Evolutionary conservation across 1,284 basidiomycete genomes (phyloP).

Genomic region (Heliocybe sulcata): DNA sequence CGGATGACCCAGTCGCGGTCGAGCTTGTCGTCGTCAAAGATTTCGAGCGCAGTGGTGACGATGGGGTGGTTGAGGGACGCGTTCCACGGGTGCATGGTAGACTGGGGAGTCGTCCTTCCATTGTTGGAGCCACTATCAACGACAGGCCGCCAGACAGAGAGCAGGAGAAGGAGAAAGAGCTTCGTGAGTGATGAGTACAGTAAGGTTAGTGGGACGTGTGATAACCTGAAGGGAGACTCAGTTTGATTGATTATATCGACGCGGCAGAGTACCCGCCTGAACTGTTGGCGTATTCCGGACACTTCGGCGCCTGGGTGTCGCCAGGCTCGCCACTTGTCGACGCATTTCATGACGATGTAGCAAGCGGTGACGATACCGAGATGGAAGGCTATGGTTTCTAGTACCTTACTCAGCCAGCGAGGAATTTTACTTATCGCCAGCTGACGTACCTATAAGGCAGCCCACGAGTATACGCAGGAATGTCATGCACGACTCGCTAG

Average conservation of each 20-base stretch:
- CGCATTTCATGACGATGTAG: constrained; percentile 33
- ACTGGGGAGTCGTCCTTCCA: constrained; percentile 4
- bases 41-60: constrained; percentile 30
- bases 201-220: constrained; percentile 72
- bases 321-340: not conserved
- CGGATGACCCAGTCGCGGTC: constrained; percentile 83
- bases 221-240: constrained; percentile 40
- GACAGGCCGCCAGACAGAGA: constrained; percentile 74
- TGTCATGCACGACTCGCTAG: constrained; percentile 34
- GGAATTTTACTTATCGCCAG: not conserved
- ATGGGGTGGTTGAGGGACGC: constrained; percentile 14
- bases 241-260: not conserved
- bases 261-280: constrained; percentile 32
- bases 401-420: not conserved
- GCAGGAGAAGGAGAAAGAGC: constrained; percentile 74
- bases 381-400: constrained; percentile 73
- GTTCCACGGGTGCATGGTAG: constrained; percentile 13
- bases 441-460: constrained; percentile 47
- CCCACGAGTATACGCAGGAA: constrained; percentile 56
- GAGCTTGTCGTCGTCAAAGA: constrained; percentile 60
- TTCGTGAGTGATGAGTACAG: constrained; percentile 87
- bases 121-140: constrained; percentile 15
- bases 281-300: constrained; percentile 56
- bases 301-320: constrained; percentile 3
- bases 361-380: constrained; percentile 53